phyloP scores from a whole-genome alignment of 768 basidiomycete species.

The Trametes meyenii region DNA sequence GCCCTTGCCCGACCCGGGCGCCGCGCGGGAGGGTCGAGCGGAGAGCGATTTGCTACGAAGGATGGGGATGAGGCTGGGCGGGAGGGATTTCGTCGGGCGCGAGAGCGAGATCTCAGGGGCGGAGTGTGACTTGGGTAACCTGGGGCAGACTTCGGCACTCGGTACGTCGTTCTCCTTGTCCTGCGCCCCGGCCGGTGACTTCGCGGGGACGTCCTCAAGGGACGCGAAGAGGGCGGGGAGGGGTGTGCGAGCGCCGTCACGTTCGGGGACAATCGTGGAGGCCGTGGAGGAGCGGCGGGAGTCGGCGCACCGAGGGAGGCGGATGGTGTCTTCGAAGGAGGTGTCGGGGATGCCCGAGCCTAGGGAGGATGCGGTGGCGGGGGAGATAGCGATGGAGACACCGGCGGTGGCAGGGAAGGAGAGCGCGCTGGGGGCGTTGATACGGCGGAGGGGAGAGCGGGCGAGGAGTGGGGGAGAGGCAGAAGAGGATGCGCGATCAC shows the following conservation, averaged over 20 bases:
- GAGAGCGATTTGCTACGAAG: conserved; percentile 8
- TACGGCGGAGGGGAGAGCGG: background rate
- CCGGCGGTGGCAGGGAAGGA: background rate
- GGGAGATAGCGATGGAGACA: background rate
- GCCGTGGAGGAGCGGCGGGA: background rate
- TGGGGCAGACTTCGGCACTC: background rate
- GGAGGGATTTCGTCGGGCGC: background rate
- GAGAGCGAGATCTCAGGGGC: background rate
- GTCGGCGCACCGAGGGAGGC: background rate
- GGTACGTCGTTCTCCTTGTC: conserved; percentile 1
- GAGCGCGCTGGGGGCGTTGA: background rate
- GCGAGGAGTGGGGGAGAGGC: background rate
- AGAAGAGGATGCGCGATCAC: background rate
- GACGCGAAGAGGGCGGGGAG: background rate
- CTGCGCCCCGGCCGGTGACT: background rate
- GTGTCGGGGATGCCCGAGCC: background rate
- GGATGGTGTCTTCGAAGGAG: conserved; percentile 1
- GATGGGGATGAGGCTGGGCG: conserved; percentile 4
- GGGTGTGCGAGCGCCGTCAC: background rate
- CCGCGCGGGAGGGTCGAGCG: background rate
- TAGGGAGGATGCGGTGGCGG: background rate
- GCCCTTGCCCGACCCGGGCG: background rate
- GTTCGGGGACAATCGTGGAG: conserved; percentile 3
- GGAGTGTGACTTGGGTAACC: background rate
- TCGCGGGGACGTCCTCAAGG: background rate